Conservation (phyloP, 1,139 yeast genomes). For the Candida smagusa region DNA sequence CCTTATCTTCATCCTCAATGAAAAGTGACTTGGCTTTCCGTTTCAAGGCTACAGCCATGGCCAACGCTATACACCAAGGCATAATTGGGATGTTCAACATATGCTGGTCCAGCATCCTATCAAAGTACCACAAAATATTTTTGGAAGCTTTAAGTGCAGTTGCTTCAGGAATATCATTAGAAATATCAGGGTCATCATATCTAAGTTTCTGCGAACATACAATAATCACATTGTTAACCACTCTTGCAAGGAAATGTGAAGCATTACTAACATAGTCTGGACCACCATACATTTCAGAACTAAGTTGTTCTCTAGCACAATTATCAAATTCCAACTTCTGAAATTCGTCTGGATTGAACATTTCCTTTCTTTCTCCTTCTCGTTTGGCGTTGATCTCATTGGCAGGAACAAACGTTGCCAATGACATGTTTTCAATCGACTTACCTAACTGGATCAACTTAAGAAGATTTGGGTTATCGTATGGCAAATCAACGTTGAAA, state of each 20-base stretch:
- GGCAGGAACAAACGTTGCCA: constrained; percentile 31
- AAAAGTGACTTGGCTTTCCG: constrained; percentile 11
- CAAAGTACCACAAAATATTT: constrained; percentile 26
- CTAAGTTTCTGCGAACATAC: constrained; percentile 26
- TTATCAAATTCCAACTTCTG: constrained; percentile 24
- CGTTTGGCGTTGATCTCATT: constrained; percentile 12
- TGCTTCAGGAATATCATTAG: constrained; percentile 23
- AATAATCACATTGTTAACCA: constrained; percentile 26
- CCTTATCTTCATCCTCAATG: constrained; percentile 3
- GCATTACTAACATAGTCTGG: constrained; percentile 16
- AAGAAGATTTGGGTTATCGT: constrained; percentile 21
- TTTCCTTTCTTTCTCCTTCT: constrained; percentile 14
- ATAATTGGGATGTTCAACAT: constrained; percentile 25
- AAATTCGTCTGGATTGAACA: constrained; percentile 26
- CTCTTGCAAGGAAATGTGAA: constrained; percentile 23
- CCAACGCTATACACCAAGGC: constrained; percentile 26
- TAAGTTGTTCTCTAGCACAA: constrained; percentile 20
- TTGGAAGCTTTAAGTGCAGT: constrained; percentile 21
- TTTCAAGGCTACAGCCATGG: constrained; percentile 19
- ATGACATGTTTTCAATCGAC: constrained; percentile 28
- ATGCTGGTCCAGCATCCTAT: constrained; percentile 17
- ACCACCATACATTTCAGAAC: constrained; percentile 4
- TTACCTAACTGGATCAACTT: constrained; percentile 26
- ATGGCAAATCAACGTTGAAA: constrained; percentile 28
- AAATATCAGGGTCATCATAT: constrained; percentile 22